Conservation (phyloP, 352 stramenopile genomes). For the Phytophthora multivora region DNA sequence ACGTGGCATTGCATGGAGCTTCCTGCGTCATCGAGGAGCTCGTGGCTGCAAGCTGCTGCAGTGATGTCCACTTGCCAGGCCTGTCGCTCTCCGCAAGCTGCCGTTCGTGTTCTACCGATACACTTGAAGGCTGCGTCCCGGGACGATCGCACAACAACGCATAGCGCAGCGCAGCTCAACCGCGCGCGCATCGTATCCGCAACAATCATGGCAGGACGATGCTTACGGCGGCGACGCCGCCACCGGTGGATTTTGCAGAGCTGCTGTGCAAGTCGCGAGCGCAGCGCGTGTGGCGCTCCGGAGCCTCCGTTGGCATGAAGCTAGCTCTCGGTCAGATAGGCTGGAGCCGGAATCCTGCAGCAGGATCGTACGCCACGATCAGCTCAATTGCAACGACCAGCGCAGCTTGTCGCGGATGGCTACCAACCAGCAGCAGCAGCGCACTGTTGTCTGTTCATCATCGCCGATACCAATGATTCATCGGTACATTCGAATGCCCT, state of each 20-base stretch:
- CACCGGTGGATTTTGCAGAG: constrained; percentile 36
- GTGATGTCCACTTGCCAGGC: constrained; percentile 19
- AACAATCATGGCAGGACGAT: constrained; percentile 13
- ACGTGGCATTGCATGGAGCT: constrained; percentile 4
- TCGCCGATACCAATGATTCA: too few relatives aligned
- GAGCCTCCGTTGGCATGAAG: not conserved
- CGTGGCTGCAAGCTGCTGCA: constrained; percentile 3
- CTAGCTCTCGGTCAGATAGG: constrained; percentile 31
- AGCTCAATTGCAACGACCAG: constrained; percentile 17
- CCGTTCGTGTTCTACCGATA: constrained; percentile 23
- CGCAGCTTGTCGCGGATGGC: constrained; percentile 15
- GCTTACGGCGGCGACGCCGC: constrained; percentile 14
- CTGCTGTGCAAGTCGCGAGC: constrained; percentile 27
- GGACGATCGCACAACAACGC: constrained; percentile 9
- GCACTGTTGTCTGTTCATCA: constrained; percentile 14
- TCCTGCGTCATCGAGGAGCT: not conserved
- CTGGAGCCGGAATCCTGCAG: constrained; percentile 8
- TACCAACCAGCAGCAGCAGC: not conserved
- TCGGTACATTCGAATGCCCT: not conserved
- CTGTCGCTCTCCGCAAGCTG: constrained; percentile 20
- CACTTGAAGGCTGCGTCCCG: constrained; percentile 18
- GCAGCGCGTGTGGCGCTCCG: constrained; percentile 9
- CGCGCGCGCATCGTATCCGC: constrained; percentile 8
- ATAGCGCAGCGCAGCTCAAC: too few relatives aligned
- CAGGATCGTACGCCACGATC: constrained; percentile 36